Base-by-base conservation (phyloP, 2,329 filamentous ascomycete genomes). In the Aureobasidium namibiae region DNA sequence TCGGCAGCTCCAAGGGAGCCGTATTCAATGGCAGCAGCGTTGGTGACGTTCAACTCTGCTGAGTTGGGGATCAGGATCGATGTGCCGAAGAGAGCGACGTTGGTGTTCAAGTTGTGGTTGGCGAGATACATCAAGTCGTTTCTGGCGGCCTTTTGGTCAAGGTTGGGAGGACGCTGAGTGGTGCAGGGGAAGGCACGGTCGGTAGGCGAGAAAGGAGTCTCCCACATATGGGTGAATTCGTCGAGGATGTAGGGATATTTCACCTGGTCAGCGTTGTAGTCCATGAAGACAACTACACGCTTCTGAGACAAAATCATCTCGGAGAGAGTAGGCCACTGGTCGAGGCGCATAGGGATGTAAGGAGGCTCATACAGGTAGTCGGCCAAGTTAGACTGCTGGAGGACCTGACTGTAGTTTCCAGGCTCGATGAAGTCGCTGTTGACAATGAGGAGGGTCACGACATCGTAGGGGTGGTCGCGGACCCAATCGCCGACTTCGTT, bases 31-130 rank as follows among this genome's bases (percentile, higher is more conserved):
- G 76, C 78, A 13, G 79, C 80, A 13, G 80, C 83, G 68, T 95
- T 95, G 18, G 89, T 92, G 61, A 81, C 74, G 66, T 89, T 89
- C 60, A 92, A 74, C 41, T 85, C 70, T 4, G 84, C 82, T 0
- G 84, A 83, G 60, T 89, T 88, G 0, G 90, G 90, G 13, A 94
- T 85, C 8, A 91, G 75, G 46, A 94, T 70, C 21, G 79, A 76
- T 16, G 81, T 69, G 31, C 83, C 83, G 2, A 85, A 82, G 36
- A 95, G 73, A 56, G 81, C 81, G 62, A 95, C 82, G 64, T 91
- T 80, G 61, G 87, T 80, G 71, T 96, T 96, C 61, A 96, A 80
- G 70, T 96, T 96, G 76, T 96, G 92, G 73, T 96, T 96, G 67
- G 88, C 82, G 68, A 96, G 80, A 70, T 92, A 95, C 73, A 95